Conservation (phyloP, 352 stramenopile genomes). For the Albugo laibachii region DNA sequence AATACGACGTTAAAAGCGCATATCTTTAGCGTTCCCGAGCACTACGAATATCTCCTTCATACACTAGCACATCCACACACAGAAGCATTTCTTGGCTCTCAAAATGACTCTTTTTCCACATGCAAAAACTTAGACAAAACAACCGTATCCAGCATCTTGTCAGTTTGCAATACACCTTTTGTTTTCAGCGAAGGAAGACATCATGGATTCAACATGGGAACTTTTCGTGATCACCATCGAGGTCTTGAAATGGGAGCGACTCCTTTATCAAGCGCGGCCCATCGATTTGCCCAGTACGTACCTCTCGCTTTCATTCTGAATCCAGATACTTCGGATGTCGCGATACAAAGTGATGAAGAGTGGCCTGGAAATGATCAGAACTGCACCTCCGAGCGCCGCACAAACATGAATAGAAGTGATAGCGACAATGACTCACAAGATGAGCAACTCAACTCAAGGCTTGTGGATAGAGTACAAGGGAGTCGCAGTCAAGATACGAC, state of each 20-base stretch:
- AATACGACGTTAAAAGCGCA: no score
- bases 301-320: slow-evolving; percentile 60
- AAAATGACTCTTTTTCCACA: no score
- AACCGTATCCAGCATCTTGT: no score
- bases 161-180: no score
- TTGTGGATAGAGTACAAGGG: slow-evolving; percentile 2
- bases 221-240: slow-evolving; percentile 6
- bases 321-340: slow-evolving; percentile 39
- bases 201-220: no score
- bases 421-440: slow-evolving; percentile 54
- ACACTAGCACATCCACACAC: no score
- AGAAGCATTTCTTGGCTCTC: no score
- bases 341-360: slow-evolving; percentile 32
- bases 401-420: slow-evolving; percentile 20
- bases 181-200: no score
- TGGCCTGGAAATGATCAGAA: slow-evolving; percentile 14
- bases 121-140: no score
- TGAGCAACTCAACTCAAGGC: slow-evolving; percentile 9
- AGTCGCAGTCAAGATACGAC: slow-evolving; percentile 1
- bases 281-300: slow-evolving; percentile 60
- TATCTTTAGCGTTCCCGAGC: no score
- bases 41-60: no score
- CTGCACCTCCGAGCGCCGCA: no score
- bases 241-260: slow-evolving; percentile 47
- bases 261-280: slow-evolving; percentile 25